These are phyloP conservation scores for Malassezia arunalokei DNA, from an alignment of 1,284 basidiomycete genomes.

Conservation along the genomic window DNA sequence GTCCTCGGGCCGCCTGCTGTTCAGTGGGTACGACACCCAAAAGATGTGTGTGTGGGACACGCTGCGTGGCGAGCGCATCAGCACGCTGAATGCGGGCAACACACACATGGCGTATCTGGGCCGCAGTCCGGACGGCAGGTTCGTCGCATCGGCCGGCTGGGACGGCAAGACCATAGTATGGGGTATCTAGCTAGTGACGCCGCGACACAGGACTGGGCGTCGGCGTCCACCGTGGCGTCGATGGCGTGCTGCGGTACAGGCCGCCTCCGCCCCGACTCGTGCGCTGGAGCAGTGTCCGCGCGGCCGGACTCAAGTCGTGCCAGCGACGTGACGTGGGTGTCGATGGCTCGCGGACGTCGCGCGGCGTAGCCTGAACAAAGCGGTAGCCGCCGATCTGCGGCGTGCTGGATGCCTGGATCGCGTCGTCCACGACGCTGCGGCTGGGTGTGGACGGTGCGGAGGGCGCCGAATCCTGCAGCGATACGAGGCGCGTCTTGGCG, in stretches of 20 bases:
- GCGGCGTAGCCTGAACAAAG: conserved; percentile 25
- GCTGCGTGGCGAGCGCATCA: conserved; percentile 90
- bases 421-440: conserved; percentile 32
- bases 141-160: conserved; percentile 95
- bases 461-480: not conserved
- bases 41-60: conserved; percentile 99
- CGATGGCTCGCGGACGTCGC: not conserved
- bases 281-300: conserved; percentile 7
- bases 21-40: conserved; percentile 98
- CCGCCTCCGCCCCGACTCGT: conserved; percentile 2
- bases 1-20: conserved; percentile 86
- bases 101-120: conserved; percentile 93
- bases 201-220: conserved; percentile 8
- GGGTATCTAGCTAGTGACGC: conserved; percentile 16
- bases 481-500: conserved; percentile 1
- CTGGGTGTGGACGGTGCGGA: conserved; percentile 19
- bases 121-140: conserved; percentile 89
- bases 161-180: conserved; percentile 68
- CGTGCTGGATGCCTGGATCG: conserved; percentile 21
- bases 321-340: conserved; percentile 1
- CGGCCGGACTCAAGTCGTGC: conserved; percentile 13
- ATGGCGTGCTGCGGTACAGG: not conserved
- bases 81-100: conserved; percentile 91
- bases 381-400: conserved; percentile 30
- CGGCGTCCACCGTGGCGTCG: conserved; percentile 14